Base-by-base conservation (phyloP, 306 rosid genomes). In the Ceratonia siliqua region DNA sequence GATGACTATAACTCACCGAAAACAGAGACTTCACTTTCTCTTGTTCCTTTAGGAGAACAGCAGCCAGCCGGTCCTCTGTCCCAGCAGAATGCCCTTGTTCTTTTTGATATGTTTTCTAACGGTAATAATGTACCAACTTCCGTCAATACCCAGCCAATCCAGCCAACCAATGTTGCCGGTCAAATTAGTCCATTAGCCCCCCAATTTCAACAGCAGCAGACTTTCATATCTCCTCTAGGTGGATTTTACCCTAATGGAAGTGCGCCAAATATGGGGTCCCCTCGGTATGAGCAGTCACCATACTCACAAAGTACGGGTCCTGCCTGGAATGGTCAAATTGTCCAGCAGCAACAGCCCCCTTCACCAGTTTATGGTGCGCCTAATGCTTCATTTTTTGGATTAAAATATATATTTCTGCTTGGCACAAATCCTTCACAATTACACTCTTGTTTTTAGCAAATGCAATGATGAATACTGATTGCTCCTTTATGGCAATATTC, bases 71-170 rank as follows among this genome's bases (percentile, higher is more conserved):
- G 89, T 82, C 85, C 89, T 52, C 73, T 45, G 22, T 79, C 96
- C 50, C 89, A 86, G 81, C 97, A 89, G 71, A 95, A 89, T 71
- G 92, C 98, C 66, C 91, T 95, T 73, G 92, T 88, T 82, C 96
- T 89, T 73, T 89, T 82, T 66, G 99, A 92, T 82, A 83, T 89
- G 96, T 85, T 89, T 73, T 84, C 96, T 27, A 89, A 83, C 58
- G 79, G 85, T 62, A 89, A 78, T 70, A 85, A 66, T 61, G 78
- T 41, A 33, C 72, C 87, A 2, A 68, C 69, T 80, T 25, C 95
- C 49, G 71, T 74, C 41, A 86, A 80, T 73, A 64, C 82, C 73
- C 92, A 85, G 57, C 59, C 87, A 28, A 14, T 55, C 62, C 84
- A 80, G 62, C 62, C 90, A 59, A 62, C 61, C 77, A 83, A 85